These are phyloP conservation scores for Xylaria sp. DNA, from an alignment of 2,329 filamentous ascomycete species.

Conservation along the genomic window DNA sequence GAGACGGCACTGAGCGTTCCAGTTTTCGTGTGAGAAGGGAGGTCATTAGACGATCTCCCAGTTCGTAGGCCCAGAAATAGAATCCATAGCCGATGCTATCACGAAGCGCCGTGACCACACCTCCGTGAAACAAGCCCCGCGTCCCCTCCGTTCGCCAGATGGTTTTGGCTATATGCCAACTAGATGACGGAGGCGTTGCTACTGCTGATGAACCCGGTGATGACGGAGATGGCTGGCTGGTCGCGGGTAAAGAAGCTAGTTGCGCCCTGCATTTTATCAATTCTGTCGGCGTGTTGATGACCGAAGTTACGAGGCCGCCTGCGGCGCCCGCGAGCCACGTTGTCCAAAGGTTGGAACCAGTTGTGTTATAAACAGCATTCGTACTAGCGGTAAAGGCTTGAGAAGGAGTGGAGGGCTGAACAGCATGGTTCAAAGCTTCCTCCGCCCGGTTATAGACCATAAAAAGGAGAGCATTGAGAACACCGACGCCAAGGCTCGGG, in stretches of 20 bases:
- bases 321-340: slow-evolving; percentile 81
- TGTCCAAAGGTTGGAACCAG: slow-evolving; percentile 58
- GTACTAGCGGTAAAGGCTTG: not conserved
- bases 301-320: slow-evolving; percentile 84
- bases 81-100: slow-evolving; percentile 96
- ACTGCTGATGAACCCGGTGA: not conserved
- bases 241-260: slow-evolving; percentile 49
- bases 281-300: slow-evolving; percentile 87
- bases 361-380: slow-evolving; percentile 33
- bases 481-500: slow-evolving; percentile 87
- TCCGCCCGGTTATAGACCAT: slow-evolving; percentile 89
- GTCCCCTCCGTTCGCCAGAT: slow-evolving; percentile 64
- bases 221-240: slow-evolving; percentile 27
- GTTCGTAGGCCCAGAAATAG: slow-evolving; percentile 93
- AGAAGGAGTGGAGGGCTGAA: slow-evolving; percentile 34
- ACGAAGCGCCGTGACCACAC: slow-evolving; percentile 77
- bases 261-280: slow-evolving; percentile 90
- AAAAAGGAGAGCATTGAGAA: slow-evolving; percentile 88
- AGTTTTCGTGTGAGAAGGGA: not conserved
- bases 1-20: not conserved
- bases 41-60: slow-evolving; percentile 60
- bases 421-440: slow-evolving; percentile 56
- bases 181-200: slow-evolving; percentile 50
- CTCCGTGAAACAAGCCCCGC: slow-evolving; percentile 80
- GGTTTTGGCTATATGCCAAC: slow-evolving; percentile 67